Evolutionary conservation across 1,284 basidiomycete genomes (phyloP), one percentile per base, ranked within the genome.

Genomic region (Tylopilus sp.): DNA sequence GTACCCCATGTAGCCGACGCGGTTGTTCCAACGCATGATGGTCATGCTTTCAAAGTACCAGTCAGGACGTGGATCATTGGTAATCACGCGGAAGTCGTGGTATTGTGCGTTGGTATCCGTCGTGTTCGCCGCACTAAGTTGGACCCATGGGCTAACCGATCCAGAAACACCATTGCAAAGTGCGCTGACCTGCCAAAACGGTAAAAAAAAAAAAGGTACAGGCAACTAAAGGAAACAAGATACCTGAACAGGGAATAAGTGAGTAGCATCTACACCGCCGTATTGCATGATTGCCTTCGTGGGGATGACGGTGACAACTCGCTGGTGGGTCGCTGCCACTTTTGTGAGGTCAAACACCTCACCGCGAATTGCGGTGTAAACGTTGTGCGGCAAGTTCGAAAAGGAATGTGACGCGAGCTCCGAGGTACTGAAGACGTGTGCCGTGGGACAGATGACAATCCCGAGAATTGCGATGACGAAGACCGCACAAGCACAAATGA

Each of bases 41-140:
- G 87, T 84, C 92, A 95, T 95, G 56, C 76, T 79, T 73, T 99
- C 90, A 58, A 89, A 93, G 71, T 99, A 99, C 97, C 96, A 99
- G 67, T 99, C 96, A 0, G 94, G 93, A 19, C 95, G 84, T 0
- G 87, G 86, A 64, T 99, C 95, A 53, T 86, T 88, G 25, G 86
- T 89, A 61, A 75, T 84, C 0, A 82, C 83, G 35, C 94, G 87
- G 82, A 99, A 99, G 67, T 98, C 95, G 68, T 99, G 96, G 67
- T 99, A 99, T 58, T 83, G 75, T n/a, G 89, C 73, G 61, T 92
- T 91, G 7, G 71, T 61, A 60, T 94, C 88, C 19, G 90, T 87
- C 44, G 78, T 79, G 74, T 99, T 99, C 54, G 75, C 77, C 9
- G 87, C 81, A 60, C 85, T 82, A 41, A 97, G 74, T 6, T 81